phyloP scores from a whole-genome alignment of 495 filamentous ascomycete species.

The Neurospora sp. region DNA sequence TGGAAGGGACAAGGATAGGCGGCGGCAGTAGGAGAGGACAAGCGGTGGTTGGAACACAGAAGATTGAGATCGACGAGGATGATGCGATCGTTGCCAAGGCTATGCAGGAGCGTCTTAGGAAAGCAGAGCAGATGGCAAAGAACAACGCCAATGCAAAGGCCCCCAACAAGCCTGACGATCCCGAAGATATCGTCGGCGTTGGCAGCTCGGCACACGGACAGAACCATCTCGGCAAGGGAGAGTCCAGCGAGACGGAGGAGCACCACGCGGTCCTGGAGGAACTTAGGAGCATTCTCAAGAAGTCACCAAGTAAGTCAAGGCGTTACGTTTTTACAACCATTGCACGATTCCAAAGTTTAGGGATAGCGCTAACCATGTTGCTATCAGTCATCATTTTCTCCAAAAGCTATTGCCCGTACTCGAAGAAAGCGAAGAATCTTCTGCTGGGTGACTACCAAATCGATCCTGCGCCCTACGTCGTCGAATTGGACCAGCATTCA shows the following conservation, averaged over 20 bases:
- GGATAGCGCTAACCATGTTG: constrained; percentile 13
- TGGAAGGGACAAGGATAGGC: constrained; percentile 24
- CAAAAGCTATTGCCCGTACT: constrained; percentile 84
- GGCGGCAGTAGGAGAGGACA: constrained; percentile 13
- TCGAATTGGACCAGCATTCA: constrained; percentile 79
- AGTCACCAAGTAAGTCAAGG: constrained; percentile 57
- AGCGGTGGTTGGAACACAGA: constrained; percentile 22
- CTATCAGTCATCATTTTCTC: constrained; percentile 81
- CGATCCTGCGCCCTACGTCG: constrained; percentile 70
- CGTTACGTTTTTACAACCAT: background rate
- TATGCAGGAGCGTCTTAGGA: constrained; percentile 33
- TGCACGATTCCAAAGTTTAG: background rate
- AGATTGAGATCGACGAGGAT: constrained; percentile 37
- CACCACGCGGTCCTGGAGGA: constrained; percentile 49
- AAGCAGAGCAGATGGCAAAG: constrained; percentile 47
- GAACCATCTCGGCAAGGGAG: constrained; percentile 24
- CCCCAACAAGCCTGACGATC: constrained; percentile 42
- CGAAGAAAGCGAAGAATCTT: constrained; percentile 69
- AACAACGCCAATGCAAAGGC: constrained; percentile 42
- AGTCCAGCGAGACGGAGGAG: constrained; percentile 42
- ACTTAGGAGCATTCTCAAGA: constrained; percentile 68
- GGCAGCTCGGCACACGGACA: constrained; percentile 57
- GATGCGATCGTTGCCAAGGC: constrained; percentile 27
- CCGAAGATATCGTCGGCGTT: constrained; percentile 35
- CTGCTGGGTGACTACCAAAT: constrained; percentile 76